A percentile compares a stretch with the other conserved stretches of the same genome.
Evolutionary conservation across 441 rosid species (phyloP).

Genomic region (Gossypium gossypioides): DNA sequence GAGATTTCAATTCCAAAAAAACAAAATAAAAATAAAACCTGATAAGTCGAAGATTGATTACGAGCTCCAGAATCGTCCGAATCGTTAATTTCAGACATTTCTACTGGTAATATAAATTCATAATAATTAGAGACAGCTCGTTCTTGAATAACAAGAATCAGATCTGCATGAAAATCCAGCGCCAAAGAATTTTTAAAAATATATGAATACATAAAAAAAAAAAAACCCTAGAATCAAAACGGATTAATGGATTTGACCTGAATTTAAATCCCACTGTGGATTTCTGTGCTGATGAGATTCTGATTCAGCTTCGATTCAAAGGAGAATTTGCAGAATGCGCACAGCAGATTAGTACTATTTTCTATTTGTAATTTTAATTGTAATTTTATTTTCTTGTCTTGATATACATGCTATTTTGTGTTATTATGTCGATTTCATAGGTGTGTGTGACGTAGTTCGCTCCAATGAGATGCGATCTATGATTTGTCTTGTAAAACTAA

Average conservation of each 20-base stretch:
- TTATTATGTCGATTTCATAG: background rate
- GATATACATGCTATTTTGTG: background rate
- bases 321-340: background rate
- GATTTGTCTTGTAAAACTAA: background rate
- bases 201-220: background rate
- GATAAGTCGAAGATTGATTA: constrained; percentile 19
- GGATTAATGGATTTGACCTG: background rate
- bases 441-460: background rate
- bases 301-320: background rate
- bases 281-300: background rate
- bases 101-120: constrained; percentile 16
- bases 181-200: background rate
- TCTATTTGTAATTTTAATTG: background rate
- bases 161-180: constrained; percentile 21
- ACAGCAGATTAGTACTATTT: background rate
- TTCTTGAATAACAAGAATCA: constrained; percentile 9
- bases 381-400: background rate
- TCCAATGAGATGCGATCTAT: background rate
- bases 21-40: constrained; percentile 21
- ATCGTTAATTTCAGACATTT: constrained; percentile 44
- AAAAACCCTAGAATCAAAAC: background rate
- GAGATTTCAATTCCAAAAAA: background rate
- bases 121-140: background rate
- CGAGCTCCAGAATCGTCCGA: constrained; percentile 18
- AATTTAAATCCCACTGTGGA: background rate